Evolutionary conservation across 352 stramenopile genomes (phyloP).

Genomic region (Thalassiosira hispida): DNA sequence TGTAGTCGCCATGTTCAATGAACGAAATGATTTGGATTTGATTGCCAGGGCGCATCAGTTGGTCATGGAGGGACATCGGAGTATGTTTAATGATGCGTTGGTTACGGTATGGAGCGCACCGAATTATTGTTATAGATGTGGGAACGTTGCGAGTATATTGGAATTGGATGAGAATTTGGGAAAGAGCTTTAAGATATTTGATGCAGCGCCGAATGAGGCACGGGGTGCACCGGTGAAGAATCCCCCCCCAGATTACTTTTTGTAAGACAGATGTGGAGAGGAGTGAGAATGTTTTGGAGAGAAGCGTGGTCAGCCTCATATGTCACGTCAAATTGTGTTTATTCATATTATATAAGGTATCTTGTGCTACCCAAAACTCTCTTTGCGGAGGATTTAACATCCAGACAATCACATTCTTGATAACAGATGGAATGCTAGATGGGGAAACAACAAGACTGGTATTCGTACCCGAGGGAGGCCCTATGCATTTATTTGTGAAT

Average conservation of each 20-base stretch:
- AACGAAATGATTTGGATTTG: conserved; percentile 96
- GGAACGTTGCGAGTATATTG: conserved; percentile 98
- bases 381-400: too few species aligned
- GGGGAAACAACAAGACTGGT: too few species aligned
- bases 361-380: too few species aligned
- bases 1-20: conserved; percentile 98
- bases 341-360: too few species aligned
- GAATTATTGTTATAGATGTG: conserved; percentile 92
- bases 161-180: conserved; percentile 96
- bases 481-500: too few species aligned
- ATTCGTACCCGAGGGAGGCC: too few species aligned
- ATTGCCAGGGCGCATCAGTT: conserved; percentile 99
- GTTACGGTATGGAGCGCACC: conserved; percentile 97
- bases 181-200: conserved; percentile 94
- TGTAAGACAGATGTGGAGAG: conserved; percentile 83
- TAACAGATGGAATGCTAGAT: too few species aligned
- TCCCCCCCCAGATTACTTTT: conserved; percentile 98
- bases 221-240: conserved; percentile 97
- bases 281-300: not conserved
- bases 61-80: conserved; percentile 91
- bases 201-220: conserved; percentile 96
- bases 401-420: too few species aligned
- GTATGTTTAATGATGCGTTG: conserved; percentile 95
- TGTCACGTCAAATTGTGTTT: too few species aligned
- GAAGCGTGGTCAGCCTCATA: too few species aligned